Conservation (phyloP, 2,329 filamentous ascomycete species). For the Paraphaeosphaeria minitans region DNA sequence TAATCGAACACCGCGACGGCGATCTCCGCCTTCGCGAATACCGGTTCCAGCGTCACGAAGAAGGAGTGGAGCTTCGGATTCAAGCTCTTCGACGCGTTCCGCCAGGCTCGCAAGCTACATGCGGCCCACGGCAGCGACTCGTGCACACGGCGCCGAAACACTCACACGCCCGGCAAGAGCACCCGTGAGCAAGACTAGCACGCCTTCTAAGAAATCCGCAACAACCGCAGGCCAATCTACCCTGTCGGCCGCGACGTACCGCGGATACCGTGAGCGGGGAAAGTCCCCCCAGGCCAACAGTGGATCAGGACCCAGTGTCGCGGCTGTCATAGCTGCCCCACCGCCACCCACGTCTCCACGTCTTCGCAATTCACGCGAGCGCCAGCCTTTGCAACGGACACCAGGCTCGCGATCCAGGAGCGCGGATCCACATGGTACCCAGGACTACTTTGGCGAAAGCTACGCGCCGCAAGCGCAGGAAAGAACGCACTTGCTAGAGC, state of each 20-base stretch:
- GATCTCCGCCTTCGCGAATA: slow-evolving; percentile 41
- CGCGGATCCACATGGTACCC: slow-evolving; percentile 27
- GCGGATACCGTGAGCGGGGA: slow-evolving; percentile 38
- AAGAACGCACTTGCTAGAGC: slow-evolving; percentile 12
- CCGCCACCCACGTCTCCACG: slow-evolving; percentile 40
- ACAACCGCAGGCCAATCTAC: slow-evolving; percentile 22
- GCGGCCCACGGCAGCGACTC: slow-evolving; percentile 6
- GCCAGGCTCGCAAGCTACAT: slow-evolving; percentile 29
- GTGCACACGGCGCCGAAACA: slow-evolving; percentile 30
- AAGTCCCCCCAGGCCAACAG: slow-evolving; percentile 33
- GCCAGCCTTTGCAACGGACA: slow-evolving; percentile 35
- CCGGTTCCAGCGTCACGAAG: slow-evolving; percentile 37
- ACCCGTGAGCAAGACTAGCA: slow-evolving; percentile 16
- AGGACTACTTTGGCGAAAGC: slow-evolving; percentile 31
- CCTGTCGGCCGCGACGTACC: slow-evolving; percentile 38
- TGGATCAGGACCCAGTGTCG: slow-evolving; percentile 33
- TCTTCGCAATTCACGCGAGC: slow-evolving; percentile 41
- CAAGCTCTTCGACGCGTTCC: slow-evolving; percentile 42
- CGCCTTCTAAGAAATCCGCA: slow-evolving; percentile 15
- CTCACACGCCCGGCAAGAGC: slow-evolving; percentile 31
- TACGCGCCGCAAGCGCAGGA: slow-evolving; percentile 8
- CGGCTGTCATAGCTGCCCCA: slow-evolving; percentile 37
- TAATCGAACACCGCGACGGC: slow-evolving; percentile 24
- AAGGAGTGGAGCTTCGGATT: slow-evolving; percentile 42
- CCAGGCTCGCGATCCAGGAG: slow-evolving; percentile 27